phyloP scores from a whole-genome alignment of 2,329 filamentous ascomycete species.

The Talaromyces sp. region DNA sequence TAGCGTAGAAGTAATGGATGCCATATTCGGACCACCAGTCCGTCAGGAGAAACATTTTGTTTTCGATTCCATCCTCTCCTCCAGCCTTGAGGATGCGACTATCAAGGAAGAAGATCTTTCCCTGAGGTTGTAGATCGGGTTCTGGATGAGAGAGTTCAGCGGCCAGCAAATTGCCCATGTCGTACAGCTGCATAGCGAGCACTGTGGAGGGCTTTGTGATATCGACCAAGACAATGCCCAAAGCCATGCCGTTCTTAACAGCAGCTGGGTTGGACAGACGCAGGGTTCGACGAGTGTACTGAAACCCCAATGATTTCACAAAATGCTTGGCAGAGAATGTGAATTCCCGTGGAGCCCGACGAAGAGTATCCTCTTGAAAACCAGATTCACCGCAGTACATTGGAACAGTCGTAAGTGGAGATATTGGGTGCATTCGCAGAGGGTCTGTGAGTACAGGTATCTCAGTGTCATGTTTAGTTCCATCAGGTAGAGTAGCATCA shows the following conservation, averaged over 20 bases:
- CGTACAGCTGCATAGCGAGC: slow-evolving; percentile 29
- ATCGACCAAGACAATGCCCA: slow-evolving; percentile 34
- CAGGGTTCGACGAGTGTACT: slow-evolving; percentile 17
- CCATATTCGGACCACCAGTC: slow-evolving; percentile 32
- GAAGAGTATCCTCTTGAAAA: slow-evolving; percentile 14
- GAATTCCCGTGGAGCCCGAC: slow-evolving; percentile 16
- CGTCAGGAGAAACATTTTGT: slow-evolving; percentile 27
- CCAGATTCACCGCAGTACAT: slow-evolving; percentile 27
- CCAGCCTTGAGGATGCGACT: slow-evolving; percentile 26
- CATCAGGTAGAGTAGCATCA: neutral
- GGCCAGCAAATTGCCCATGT: slow-evolving; percentile 25
- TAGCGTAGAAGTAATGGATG: slow-evolving; percentile 35
- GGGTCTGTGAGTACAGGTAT: neutral
- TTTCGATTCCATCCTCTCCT: slow-evolving; percentile 18
- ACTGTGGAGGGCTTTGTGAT: slow-evolving; percentile 18
- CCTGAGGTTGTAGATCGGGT: slow-evolving; percentile 20
- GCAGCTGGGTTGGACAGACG: slow-evolving; percentile 27
- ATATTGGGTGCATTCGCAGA: slow-evolving; percentile 17
- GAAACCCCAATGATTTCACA: slow-evolving; percentile 22
- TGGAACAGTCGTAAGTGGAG: slow-evolving; percentile 30
- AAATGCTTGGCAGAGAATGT: slow-evolving; percentile 24
- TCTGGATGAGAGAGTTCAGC: slow-evolving; percentile 13
- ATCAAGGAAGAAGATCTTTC: slow-evolving; percentile 37
- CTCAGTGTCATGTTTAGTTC: neutral
- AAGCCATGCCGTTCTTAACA: slow-evolving; percentile 19